These are phyloP conservation scores for Suhomyces bolitotheri DNA, from an alignment of 1,139 yeast species.

Conservation along the genomic window DNA sequence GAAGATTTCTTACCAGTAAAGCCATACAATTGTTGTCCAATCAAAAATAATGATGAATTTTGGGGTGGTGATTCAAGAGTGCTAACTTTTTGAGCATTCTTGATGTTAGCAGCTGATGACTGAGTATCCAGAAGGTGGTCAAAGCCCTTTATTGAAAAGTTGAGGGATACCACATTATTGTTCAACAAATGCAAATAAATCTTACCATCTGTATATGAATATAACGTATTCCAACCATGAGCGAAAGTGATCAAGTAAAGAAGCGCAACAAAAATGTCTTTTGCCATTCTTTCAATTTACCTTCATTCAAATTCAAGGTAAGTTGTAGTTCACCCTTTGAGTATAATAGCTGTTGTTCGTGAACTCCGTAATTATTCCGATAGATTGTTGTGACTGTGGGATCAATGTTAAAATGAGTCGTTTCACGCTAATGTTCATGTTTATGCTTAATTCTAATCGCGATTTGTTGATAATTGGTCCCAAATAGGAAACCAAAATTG, in stretches of 20 bases:
- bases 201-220: conserved; percentile 36
- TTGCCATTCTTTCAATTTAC: neutral
- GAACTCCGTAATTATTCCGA: too few species aligned
- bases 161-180: conserved; percentile 36
- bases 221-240: conserved; percentile 36
- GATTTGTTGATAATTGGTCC: too few species aligned
- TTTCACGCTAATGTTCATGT: too few species aligned
- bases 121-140: conserved; percentile 13
- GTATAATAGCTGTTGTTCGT: neutral
- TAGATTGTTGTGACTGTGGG: too few species aligned
- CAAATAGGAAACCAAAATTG: too few species aligned
- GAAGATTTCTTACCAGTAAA: conserved; percentile 18
- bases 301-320: neutral
- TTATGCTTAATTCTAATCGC: too few species aligned
- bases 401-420: too few species aligned
- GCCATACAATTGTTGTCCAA: conserved; percentile 34
- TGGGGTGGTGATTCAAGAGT: conserved; percentile 34
- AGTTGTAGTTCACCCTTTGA: neutral
- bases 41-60: conserved; percentile 34
- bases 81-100: conserved; percentile 24
- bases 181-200: conserved; percentile 39
- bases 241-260: conserved; percentile 3
- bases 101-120: conserved; percentile 16
- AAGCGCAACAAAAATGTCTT: neutral
- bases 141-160: conserved; percentile 38